Evolutionary conservation across 1,139 yeast species (phyloP).

Genomic region (Yamadazyma dushanensis): DNA sequence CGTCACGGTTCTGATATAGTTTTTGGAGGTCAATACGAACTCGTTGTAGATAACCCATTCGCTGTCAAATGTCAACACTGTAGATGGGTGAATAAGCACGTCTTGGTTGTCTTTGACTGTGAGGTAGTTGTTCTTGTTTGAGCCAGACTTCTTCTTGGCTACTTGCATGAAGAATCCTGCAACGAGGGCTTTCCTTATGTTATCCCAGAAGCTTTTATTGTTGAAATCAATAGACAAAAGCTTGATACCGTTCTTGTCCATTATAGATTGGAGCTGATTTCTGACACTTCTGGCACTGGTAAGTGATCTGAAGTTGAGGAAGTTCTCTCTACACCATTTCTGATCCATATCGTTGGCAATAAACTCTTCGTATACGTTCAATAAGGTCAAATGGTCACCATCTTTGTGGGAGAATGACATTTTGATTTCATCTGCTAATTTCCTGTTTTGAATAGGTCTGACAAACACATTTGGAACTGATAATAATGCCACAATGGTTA

Average conservation of each 20-base stretch:
- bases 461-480: conserved; percentile 95
- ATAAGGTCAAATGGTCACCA: conserved; percentile 90
- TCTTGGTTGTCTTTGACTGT: conserved; percentile 97
- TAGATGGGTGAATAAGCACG: conserved; percentile 89
- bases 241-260: conserved; percentile 79
- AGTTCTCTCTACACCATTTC: conserved; percentile 92
- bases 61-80: conserved; percentile 79
- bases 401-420: conserved; percentile 87
- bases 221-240: conserved; percentile 70
- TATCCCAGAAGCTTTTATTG: conserved; percentile 64
- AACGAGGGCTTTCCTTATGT: conserved; percentile 80
- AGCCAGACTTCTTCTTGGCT: conserved; percentile 79
- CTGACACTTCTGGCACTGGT: conserved; percentile 84
- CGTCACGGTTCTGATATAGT: conserved; percentile 94
- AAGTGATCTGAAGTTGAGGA: conserved; percentile 78
- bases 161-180: conserved; percentile 99
- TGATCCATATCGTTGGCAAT: conserved; percentile 61
- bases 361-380: conserved; percentile 88
- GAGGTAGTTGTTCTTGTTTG: conserved; percentile 64
- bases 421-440: conserved; percentile 91
- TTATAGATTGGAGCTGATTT: conserved; percentile 74
- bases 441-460: conserved; percentile 85
- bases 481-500: conserved; percentile 85
- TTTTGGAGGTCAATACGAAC: conserved; percentile 89
- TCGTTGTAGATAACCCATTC: conserved; percentile 96